Base-by-base conservation (phyloP, 805 yeast genomes). In the Ogataea degrootiae region DNA sequence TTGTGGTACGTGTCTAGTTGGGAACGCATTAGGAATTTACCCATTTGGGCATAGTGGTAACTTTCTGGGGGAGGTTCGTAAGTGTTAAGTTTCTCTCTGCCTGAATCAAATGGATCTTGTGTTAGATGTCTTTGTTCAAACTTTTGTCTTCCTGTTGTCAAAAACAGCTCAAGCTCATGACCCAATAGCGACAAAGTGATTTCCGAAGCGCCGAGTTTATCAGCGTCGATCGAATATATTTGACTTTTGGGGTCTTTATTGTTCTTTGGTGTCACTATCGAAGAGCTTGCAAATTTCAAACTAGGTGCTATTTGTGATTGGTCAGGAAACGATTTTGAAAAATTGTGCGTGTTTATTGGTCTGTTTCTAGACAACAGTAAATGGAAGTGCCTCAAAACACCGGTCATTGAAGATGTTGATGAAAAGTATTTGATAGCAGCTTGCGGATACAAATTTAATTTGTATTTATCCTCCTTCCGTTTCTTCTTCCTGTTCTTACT, bases 321-420 rank as follows among this genome's bases (percentile, higher is more conserved):
- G 37, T 52, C 70, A 17, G 69, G 75, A 60, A 73, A 80, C 46
- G 67, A 61, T 52, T 67, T 73, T 2, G 81, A 77, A 43, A 74
- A 70, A 34, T 61, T 67, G 44, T 61, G 63, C 14, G 75, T 70
- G 60, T 71, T 76, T n/a, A 73, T 78, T 1, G 76, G 78, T 45
- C 87, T 70, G 49, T 70, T 72, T 56, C 83, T 81, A 7, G 88
- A 80, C 37, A 94, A 60, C 9, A 87, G 67, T 49, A 73, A 74
- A 66, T 94, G 97, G 49, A 92, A 70, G 43, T 90, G 95, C 3
- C 82, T 72, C 40, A 92, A 72, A 0, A 83, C 67, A 1, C 83
- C 74, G 0, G 98, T 91, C 87, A 92, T 77, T 1, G 96, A 86
- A 17, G 96, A 86, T 0, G 98, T 90, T 1, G 97, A 89, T 2